A percentile compares a stretch with the other conserved stretches of the same genome.
These are phyloP conservation scores for Cornus suecica DNA, from an alignment of 148 eudicot genomes.

Conservation along the genomic window DNA sequence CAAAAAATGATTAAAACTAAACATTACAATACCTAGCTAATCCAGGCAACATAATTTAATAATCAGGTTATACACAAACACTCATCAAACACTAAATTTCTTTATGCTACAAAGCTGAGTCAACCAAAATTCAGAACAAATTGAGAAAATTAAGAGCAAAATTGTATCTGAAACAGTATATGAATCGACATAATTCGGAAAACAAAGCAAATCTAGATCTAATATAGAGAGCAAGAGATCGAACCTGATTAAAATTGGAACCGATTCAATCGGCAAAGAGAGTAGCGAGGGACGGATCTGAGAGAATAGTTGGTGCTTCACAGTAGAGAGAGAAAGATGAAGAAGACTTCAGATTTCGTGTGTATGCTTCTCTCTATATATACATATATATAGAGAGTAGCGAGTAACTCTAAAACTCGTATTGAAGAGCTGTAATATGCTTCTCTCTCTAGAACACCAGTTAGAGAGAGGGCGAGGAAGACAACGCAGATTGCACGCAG, in stretches of 20 bases:
- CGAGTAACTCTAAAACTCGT: conserved; percentile 5
- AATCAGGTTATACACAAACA: not conserved
- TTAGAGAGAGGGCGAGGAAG: conserved; percentile 21
- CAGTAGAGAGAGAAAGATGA: conserved; percentile 3
- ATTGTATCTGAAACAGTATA: conserved; percentile 3
- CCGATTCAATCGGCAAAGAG: not conserved
- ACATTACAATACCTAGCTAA: not conserved
- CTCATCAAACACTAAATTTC: not conserved
- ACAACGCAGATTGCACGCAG: conserved; percentile 44
- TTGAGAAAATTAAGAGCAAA: not conserved
- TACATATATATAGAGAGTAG: too few relatives aligned
- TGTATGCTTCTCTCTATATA: too few relatives aligned
- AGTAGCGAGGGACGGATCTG: conserved; percentile 6
- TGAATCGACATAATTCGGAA: not conserved
- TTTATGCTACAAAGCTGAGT: not conserved
- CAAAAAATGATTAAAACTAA: not conserved
- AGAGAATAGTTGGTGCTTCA: not conserved
- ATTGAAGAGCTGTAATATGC: not conserved
- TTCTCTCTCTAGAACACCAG: conserved; percentile 2
- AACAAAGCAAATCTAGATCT: conserved; percentile 16
- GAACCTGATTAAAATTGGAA: conserved; percentile 19
- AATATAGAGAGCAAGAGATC: conserved; percentile 4
- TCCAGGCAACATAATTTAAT: not conserved
- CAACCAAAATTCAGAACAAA: not conserved
- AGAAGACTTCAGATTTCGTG: too few relatives aligned